Evolutionary conservation across 495 filamentous ascomycete genomes (phyloP).

Genomic region (Penicillium nucicola): DNA sequence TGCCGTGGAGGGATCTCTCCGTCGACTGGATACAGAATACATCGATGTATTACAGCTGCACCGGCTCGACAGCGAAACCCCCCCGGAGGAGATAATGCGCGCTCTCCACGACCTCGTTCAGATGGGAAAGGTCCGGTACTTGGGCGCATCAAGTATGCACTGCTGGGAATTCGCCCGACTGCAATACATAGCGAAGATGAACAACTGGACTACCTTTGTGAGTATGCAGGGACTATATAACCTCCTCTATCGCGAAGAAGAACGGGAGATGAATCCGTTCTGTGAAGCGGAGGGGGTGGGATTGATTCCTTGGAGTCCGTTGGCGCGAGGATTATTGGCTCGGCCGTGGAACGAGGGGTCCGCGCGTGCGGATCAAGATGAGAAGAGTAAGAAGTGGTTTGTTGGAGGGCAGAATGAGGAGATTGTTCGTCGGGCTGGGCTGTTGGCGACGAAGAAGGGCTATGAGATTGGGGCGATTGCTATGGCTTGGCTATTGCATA

Average conservation of each 20-base stretch:
- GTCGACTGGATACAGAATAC: constrained; percentile 46
- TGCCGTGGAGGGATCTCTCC: constrained; percentile 46
- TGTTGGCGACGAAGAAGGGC: constrained; percentile 55
- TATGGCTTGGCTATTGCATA: constrained; percentile 55
- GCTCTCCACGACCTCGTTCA: constrained; percentile 66
- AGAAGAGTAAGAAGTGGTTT: constrained; percentile 17
- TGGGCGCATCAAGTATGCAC: constrained; percentile 50
- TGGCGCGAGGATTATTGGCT: constrained; percentile 51
- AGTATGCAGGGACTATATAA: constrained; percentile 71
- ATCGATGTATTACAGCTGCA: constrained; percentile 57
- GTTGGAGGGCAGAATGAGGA: constrained; percentile 24
- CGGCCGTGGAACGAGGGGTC: constrained; percentile 31
- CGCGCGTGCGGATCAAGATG: constrained; percentile 12
- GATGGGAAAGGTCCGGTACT: constrained; percentile 62
- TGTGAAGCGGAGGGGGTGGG: constrained; percentile 68
- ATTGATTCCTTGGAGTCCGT: constrained; percentile 61
- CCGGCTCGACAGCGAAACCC: constrained; percentile 47
- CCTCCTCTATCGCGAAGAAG: constrained; percentile 68
- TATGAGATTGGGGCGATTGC: constrained; percentile 57
- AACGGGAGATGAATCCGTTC: constrained; percentile 68
- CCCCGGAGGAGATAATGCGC: constrained; percentile 69
- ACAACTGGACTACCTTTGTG: constrained; percentile 68
- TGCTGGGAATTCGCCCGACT: constrained; percentile 41
- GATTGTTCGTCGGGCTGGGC: constrained; percentile 56
- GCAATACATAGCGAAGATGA: constrained; percentile 42